Evolutionary conservation across 75 land plant genomes (phyloP), one percentile per base, ranked within the genome.

Genomic region (Azolla pinnata): DNA sequence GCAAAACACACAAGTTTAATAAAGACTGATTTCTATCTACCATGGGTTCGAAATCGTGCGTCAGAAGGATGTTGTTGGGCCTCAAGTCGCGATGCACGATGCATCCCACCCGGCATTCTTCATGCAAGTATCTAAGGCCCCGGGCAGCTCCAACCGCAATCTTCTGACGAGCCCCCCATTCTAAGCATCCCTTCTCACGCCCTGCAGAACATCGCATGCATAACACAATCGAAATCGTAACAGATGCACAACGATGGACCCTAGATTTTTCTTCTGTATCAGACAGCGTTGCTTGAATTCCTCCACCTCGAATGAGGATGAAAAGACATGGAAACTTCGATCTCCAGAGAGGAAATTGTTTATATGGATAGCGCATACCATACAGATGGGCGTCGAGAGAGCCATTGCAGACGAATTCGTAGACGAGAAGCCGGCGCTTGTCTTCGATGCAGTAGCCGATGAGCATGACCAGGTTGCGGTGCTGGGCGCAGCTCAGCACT

Each of bases 31-130:
- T 8, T 19, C 16, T 23, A 25, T 23, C 14, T 70, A 88, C 96
- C 78, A 90, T 64, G 35, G 97, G 84, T 70, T 82, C 96, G 69
- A 83, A 92, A 42, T 92, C 97, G 81, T 90, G 97, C 19, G 97
- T 92, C 50, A 92, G 65, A 33, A 92, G 86, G 52, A 92, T 92
- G 58, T 92, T 92, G 57, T 92, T 88, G n/a, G 97, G 97, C 45
- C 97, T 74, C 90, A 92, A 76, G 45, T 92, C 97, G 44, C 97
- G 85, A 65, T 92, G 97, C 0, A 88, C 84, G 64, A 92, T 92
- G 76, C 97, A 92, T 29, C 97, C 97, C 29, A 92, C 97, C 49
- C 97, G 79, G 67, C 97, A 92, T 70, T 92, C 95, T 69, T 92
- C 97, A 66, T 92, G 97, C 64, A 92, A 79, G 61, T 92, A 92